Base-by-base conservation (phyloP, 768 basidiomycete genomes). In the Cystobasidiopsis lactophilus region DNA sequence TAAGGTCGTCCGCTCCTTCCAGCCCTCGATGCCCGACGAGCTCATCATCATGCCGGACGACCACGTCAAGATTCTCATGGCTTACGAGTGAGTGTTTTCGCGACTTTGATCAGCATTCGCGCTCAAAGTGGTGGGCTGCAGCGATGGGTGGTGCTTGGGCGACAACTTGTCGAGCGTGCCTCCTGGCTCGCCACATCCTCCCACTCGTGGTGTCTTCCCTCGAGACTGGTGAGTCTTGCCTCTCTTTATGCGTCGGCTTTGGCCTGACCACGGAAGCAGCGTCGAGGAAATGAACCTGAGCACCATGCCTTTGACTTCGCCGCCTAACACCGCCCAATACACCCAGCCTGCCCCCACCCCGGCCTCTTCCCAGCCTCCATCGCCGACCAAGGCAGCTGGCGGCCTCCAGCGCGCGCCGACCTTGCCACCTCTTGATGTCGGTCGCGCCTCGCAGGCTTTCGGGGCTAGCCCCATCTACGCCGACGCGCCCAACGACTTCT, bases 1-100 rank as follows among this genome's bases (percentile, higher is more conserved):
- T 23, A 30, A 52, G n/a, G 62, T 63, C 16, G 52, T 50, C 24
- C 52, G 59, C 5, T 58, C 58, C 13, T 63, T 63, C 21, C 58
- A 60, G 48, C 62, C 62, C 16, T 54, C 40, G 7, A 38, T 59
- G 46, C 55, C 58, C 3, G 62, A 63, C 44, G 62, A 63, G 53
- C 49, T 63, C 16, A 56, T 61, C 19, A 50, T 63, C 23, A 50
- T 46, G 51, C 59, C 59, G 19, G 60, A 58, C 19, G 60, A 63
- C 56, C 52, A 41, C 23, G 49, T 63, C 18, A 58, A 60, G 45
- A 57, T 63, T 23, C 46, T 63, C 16, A 56, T 63, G 52, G 52
- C 57, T 51, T 63, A 62, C 58, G 61, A 63, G 61, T 52, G 52
- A 40, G 52, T 43, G 30, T 46, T 14, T 30, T 16, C 24, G 18